Evolutionary conservation across 805 yeast genomes (phyloP), one percentile per base, ranked within the genome.

Genomic region (Candida germanica): DNA sequence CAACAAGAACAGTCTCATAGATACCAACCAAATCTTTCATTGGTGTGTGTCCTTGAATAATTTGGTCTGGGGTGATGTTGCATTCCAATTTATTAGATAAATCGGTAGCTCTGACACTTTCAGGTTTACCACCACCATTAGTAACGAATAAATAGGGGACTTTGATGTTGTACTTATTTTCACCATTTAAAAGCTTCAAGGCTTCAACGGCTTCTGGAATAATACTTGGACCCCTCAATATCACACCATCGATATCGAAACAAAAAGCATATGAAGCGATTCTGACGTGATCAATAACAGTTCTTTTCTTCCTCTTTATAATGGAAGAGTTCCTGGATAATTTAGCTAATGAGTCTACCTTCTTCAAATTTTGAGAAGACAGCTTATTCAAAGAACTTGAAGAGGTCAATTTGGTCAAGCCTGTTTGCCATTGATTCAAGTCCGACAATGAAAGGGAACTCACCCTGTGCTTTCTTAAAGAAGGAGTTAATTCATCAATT

Each of bases 11-110:
- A 38, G 83, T 83, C 39, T 82, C 66, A 59, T 80, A 79, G 11
- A 72, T 67, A 20, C 73, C 74, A 10, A 81, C 84, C 53, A 87
- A 69, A 52, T 85, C 94, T 49, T 77, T 80, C 93, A 87, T 87
- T 22, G 96, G 96, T 1, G 96, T 87, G 60, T 87, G 95, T 43
- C 95, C 95, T 61, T 87, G 96, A 50, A 87, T 83, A 40, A 87
- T 83, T 64, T 87, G 96, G 36, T 79, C 87, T 29, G 79, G 78
- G 9, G 81, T 74, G 40, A 87, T 77, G 26, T 73, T 73, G 26
- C 76, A 61, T 14, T 70, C 75, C 44, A 87, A 69, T 46, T 87
- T 65, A 38, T 71, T 68, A 28, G 80, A 67, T 51, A 87, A 69
- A 47, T 86, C 93, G 38, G 71, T 73, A 32, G 91, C 83, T 48